Evolutionary conservation across 441 rosid genomes (phyloP).

Genomic region (Adansonia rubrostipa): DNA sequence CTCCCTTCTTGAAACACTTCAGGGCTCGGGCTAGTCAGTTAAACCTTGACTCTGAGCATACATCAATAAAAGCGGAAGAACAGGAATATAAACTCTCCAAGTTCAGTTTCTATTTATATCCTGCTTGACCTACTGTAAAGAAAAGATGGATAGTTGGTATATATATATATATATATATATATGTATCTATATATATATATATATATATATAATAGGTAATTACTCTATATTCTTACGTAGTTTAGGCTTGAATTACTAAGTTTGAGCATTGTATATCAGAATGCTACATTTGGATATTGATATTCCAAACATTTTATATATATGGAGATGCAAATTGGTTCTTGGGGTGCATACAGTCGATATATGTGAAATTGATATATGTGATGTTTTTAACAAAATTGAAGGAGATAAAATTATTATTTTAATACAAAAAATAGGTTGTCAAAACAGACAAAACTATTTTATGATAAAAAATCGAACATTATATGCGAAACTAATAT

Average conservation of each 20-base stretch:
- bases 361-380: too few relatives aligned
- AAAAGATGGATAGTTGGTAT: constrained; percentile 7
- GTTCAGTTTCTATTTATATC: neutral
- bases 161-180: neutral
- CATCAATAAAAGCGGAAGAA: neutral
- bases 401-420: too few relatives aligned
- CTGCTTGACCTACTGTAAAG: neutral
- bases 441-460: too few relatives aligned
- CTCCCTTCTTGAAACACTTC: neutral
- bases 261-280: constrained; percentile 21
- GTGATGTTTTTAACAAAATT: too few relatives aligned
- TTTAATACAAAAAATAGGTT: too few relatives aligned
- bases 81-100: neutral
- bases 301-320: constrained; percentile 18
- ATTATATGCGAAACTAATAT: too few relatives aligned
- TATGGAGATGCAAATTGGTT: constrained; percentile 4
- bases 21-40: too few relatives aligned
- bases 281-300: constrained; percentile 15
- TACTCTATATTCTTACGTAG: constrained; percentile 17
- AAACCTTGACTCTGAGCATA: neutral
- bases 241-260: constrained; percentile 19
- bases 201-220: neutral
- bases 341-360: constrained; percentile 5
- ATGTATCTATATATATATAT: neutral
- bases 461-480: too few relatives aligned